Base-by-base conservation (phyloP, 73 alveolate species). In the Tetrahymena thermophila region DNA sequence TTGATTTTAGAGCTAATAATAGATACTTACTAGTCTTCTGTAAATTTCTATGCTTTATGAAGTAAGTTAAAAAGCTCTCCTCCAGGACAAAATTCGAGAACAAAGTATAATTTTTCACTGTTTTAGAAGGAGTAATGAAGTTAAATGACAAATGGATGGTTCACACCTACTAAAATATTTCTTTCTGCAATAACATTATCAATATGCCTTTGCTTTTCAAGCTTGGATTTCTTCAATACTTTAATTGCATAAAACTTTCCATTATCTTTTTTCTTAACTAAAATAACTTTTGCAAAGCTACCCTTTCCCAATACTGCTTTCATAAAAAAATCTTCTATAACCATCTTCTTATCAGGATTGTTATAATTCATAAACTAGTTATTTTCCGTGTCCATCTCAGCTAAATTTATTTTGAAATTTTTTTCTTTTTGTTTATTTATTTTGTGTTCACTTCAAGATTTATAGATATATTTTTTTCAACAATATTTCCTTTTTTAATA, bases 21-120 rank as follows among this genome's bases (percentile, higher is more conserved):
- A 13, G 21, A 34, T 44, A 56, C 44, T 94, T 98, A 42, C 98
- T 94, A 94, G 94, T 97, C 98, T 95, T 98, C 99, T 11, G 96
- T 94, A 93, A 98, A 96, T 96, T 96, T 96, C 94, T 95, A 95
- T 37, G 93, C 97, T 97, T 97, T 97, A 58, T 96, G 94, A 34
- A 98, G 95, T 58, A 97, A 97, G 96, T 94, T 95, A 94, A 98
- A 97, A 85, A 98, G 96, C 96, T 98, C 99, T 71, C 99, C 99
- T 42, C 99, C 99, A 85, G 98, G 98, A 84, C 98, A 95, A 94
- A 94, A 98, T 50, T 98, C 99, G 96, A 98, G 96, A 1, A 98
- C 98, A 95, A 98, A 96, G 93, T 98, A 98, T n/a, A 98, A 97
- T 89, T 98, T 98, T 37, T 96, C 98, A 37, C 96, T 96, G 93